Base-by-base conservation (phyloP, 768 basidiomycete species). In the Calvatia gigantea region DNA sequence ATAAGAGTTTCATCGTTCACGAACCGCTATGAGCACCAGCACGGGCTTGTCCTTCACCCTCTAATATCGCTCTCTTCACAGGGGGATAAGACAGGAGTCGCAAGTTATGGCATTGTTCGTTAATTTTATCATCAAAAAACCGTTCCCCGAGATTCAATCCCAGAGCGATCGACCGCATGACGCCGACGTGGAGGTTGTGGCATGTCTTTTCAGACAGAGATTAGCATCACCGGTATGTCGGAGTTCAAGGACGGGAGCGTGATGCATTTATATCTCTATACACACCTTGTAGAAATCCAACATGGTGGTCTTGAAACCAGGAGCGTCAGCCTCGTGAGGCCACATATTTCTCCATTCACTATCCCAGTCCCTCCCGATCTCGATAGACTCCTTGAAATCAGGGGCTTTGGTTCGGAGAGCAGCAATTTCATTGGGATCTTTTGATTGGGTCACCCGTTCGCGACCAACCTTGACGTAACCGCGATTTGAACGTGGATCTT, bases 281-380 rank as follows among this genome's bases (percentile, higher is more conserved):
- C 74, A 23, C 61, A 79, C 84, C 74, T 85, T 78, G 66, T 85
- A 91, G 71, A 94, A 94, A 54, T 79, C 73, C 59, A 91, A 70
- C 85, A 89, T 90, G 2, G 82, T 84, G 21, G 73, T 66, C 65
- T 86, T 87, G 73, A 92, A 94, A 7, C 67, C 75, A 0, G 90
- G 87, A 1, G 73, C 81, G 49, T 83, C 78, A 2, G 58, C 63
- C 62, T 89, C 84, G 39, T 73, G 70, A 3, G 89, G 91, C 92
- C 93, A 94, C 60, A 78, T 78, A 66, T 95, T 95, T 57, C 80
- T 83, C 85, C 86, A 91, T 35, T 70, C 76, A 14, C 78, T 73
- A 60, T 89, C 90, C 83, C 87, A 88, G 56, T 95, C 91, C 23
- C 87, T 79, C 28, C 93, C 91, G 42, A 95, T 93, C 68, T 95